These are phyloP conservation scores for Aurantiochytrium sp. DNA, from an alignment of 108 stramenopile genomes.

Conservation along the genomic window DNA sequence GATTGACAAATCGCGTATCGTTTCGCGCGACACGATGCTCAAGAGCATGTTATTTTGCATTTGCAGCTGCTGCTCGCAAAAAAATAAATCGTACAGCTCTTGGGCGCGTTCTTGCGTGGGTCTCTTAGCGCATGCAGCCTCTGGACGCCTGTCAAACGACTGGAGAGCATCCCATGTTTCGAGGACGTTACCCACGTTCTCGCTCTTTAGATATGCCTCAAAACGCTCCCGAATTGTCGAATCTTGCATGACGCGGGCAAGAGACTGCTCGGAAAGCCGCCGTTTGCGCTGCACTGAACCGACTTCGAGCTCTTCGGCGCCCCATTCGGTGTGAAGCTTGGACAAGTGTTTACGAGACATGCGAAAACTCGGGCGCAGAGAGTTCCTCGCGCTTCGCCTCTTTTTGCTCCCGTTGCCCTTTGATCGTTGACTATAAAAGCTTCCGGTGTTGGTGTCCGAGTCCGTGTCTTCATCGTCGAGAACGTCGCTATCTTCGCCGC, in stretches of 20 bases:
- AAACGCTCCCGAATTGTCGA: not conserved
- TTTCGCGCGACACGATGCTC: not conserved
- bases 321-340: not conserved
- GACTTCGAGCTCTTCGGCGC: not conserved
- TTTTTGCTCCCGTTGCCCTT: not conserved
- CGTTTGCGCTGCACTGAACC: not conserved
- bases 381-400: not conserved
- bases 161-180: not conserved
- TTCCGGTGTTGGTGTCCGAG: too few species aligned
- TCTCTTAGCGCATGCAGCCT: not conserved
- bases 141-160: not conserved
- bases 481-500: too few species aligned
- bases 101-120: not conserved
- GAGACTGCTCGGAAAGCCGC: not conserved
- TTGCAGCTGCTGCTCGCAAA: not conserved
- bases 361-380: not conserved
- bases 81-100: not conserved
- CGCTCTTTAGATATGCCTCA: not conserved
- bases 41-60: not conserved
- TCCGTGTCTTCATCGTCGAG: too few species aligned
- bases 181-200: not conserved
- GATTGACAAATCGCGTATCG: not conserved
- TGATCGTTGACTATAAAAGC: too few species aligned
- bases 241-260: not conserved
- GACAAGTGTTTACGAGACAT: not conserved